Percentiles rank a stretch among this genome's conserved stretches.
Evolutionary conservation across 2,329 filamentous ascomycete genomes (phyloP).

Genomic region (Xylariaceae sp.): DNA sequence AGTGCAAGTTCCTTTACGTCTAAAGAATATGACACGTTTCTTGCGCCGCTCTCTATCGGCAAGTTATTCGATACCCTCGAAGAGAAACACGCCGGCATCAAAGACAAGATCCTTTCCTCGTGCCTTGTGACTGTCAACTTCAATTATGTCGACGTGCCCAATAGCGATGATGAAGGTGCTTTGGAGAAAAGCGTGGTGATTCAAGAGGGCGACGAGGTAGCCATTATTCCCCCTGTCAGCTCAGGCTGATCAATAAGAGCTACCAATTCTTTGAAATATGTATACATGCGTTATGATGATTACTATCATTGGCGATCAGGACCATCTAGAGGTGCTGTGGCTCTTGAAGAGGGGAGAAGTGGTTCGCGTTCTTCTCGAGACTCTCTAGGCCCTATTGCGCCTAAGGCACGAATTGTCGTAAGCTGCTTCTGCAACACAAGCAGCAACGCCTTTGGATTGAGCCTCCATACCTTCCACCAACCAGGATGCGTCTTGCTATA

Average conservation of each 20-base stretch:
- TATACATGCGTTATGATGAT: not conserved
- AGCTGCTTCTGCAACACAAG: slow-evolving; percentile 1
- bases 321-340: not conserved
- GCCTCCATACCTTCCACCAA: slow-evolving; percentile 41
- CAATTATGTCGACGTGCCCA: slow-evolving; percentile 75
- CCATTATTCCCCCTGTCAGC: slow-evolving; percentile 86
- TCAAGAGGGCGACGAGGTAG: slow-evolving; percentile 79
- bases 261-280: too few species aligned
- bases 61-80: slow-evolving; percentile 73
- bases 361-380: slow-evolving; percentile 22
- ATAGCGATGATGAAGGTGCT: slow-evolving; percentile 46
- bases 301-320: not conserved
- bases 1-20: slow-evolving; percentile 72
- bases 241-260: slow-evolving; percentile 66
- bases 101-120: slow-evolving; percentile 69
- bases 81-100: slow-evolving; percentile 71
- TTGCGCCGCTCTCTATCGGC: slow-evolving; percentile 67
- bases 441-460: not conserved
- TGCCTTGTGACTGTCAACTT: slow-evolving; percentile 82
- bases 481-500: slow-evolving; percentile 26
- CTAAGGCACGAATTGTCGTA: not conserved
- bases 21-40: slow-evolving; percentile 68
- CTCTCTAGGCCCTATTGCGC: not conserved
- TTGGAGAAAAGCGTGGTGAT: slow-evolving; percentile 53
- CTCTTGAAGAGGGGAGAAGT: slow-evolving; percentile 10